These are phyloP conservation scores for Arachis monticola DNA, from an alignment of 331 rosid genomes.

Conservation along the genomic window DNA sequence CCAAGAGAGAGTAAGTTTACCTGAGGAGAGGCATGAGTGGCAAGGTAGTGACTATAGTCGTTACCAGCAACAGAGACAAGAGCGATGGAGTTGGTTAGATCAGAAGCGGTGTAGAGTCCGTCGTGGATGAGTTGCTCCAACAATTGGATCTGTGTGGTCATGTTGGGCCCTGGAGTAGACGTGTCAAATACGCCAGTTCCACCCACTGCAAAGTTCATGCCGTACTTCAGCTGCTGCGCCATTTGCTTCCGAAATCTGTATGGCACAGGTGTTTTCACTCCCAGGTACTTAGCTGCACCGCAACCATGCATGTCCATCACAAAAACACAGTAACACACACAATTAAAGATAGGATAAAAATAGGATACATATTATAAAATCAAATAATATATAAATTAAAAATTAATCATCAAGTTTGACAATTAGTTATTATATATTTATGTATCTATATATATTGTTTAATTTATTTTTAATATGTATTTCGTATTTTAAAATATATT, in stretches of 20 bases:
- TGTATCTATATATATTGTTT: no score
- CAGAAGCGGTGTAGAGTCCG: constrained; percentile 40
- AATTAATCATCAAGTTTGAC: no score
- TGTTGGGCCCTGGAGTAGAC: constrained; percentile 55
- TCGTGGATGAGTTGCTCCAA: constrained; percentile 43
- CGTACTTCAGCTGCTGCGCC: constrained; percentile 52
- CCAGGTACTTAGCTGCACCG: constrained; percentile 65
- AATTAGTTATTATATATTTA: not conserved
- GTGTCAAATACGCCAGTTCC: constrained; percentile 82
- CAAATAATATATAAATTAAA: no score
- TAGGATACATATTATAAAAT: not conserved
- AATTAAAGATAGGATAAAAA: no score
- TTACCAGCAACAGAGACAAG: constrained; percentile 81
- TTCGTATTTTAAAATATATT: no score
- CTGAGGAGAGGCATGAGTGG: constrained; percentile 52
- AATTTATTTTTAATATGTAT: no score
- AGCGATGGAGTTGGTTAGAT: constrained; percentile 61
- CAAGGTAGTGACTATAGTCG: constrained; percentile 57
- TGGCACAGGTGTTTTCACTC: constrained; percentile 74
- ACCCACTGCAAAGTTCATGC: constrained; percentile 80
- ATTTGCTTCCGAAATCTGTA: constrained; percentile 53
- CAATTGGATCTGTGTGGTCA: constrained; percentile 69
- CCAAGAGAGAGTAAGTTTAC: constrained; percentile 26
- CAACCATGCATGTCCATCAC: not conserved
- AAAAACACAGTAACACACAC: no score